Base-by-base conservation (phyloP, 2,329 filamentous ascomycete genomes). In the Colletotrichum sp. region DNA sequence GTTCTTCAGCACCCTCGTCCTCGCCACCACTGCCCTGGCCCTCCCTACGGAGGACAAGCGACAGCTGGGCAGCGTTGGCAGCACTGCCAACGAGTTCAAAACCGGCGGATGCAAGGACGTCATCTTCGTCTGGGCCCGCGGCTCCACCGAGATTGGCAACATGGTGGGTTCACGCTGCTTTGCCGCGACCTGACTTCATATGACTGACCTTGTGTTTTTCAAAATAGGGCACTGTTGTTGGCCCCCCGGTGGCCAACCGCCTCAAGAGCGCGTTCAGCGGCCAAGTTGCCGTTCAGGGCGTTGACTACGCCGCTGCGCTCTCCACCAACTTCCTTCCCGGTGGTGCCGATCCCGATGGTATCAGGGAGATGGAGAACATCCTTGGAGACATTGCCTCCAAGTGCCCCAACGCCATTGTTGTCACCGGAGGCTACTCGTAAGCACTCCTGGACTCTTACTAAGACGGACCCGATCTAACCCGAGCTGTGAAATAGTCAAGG, bases 361-460 rank as follows among this genome's bases (percentile, higher is more conserved):
- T 84, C 24, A 47, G 11, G 9, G 78, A 81, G 59, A 81, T 81
- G 65, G 76, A 78, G 12, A 70, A 76, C 2, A 77, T 84, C 8
- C 80, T 85, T 75, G 79, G 79, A 13, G 63, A 80, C 21, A 83
- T 81, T 1, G 80, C 80, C 24, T 77, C 73, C 12, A 82, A 83
- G 61, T 85, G 84, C 72, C 82, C 82, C 8, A 68, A 77, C 55
- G 79, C 81, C 5, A 78, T 78, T 4, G 76, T 85, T 54, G 80
- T 84, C 8, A 79, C 80, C 21, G 81, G 82, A n/a, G 84, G 83
- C 16, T 86, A 85, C 76, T 69, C 55, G 66, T 64, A 63, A 69
- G 55, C 2, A 7, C 8, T 34, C 16, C 2, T 12, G 4, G 13
- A 8, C 16, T 31, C 16, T 16, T 3, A 21, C 0, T 3, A 21